These are phyloP conservation scores for Aspergillus intermedius DNA, from an alignment of 2,329 filamentous ascomycete species.

Conservation along the genomic window DNA sequence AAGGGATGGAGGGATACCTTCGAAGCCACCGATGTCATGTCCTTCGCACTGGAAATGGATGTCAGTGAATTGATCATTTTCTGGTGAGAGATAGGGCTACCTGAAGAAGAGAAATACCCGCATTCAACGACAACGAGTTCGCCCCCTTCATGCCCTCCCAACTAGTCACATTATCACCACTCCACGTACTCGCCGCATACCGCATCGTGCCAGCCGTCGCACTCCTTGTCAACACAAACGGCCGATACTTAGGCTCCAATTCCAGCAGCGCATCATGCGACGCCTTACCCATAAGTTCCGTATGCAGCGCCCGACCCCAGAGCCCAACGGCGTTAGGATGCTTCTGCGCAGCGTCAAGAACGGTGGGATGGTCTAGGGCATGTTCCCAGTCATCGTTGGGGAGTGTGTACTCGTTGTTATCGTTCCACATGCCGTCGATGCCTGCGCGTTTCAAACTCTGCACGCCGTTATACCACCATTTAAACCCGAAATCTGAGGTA, in stretches of 20 bases:
- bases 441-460: slow-evolving; percentile 55
- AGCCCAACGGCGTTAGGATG: slow-evolving; percentile 53
- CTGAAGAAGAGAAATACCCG: slow-evolving; percentile 61
- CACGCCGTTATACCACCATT: slow-evolving; percentile 67
- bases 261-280: slow-evolving; percentile 62
- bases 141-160: slow-evolving; percentile 68
- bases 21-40: slow-evolving; percentile 70
- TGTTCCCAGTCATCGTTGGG: slow-evolving; percentile 61
- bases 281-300: slow-evolving; percentile 63
- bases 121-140: slow-evolving; percentile 62
- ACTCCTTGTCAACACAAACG: slow-evolving; percentile 64
- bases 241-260: slow-evolving; percentile 52
- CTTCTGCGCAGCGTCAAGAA: slow-evolving; percentile 32
- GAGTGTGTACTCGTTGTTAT: slow-evolving; percentile 70
- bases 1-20: slow-evolving; percentile 42
- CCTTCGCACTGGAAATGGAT: slow-evolving; percentile 50
- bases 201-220: slow-evolving; percentile 64
- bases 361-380: slow-evolving; percentile 45
- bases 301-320: slow-evolving; percentile 64
- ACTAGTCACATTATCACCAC: slow-evolving; percentile 67
- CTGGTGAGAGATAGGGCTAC: slow-evolving; percentile 21
- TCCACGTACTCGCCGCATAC: slow-evolving; percentile 67
- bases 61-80: slow-evolving; percentile 1
- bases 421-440: slow-evolving; percentile 72
- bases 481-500: slow-evolving; percentile 58